Evolutionary conservation across 768 basidiomycete genomes (phyloP), one percentile per base, ranked within the genome.

Genomic region (Galerina marginata): DNA sequence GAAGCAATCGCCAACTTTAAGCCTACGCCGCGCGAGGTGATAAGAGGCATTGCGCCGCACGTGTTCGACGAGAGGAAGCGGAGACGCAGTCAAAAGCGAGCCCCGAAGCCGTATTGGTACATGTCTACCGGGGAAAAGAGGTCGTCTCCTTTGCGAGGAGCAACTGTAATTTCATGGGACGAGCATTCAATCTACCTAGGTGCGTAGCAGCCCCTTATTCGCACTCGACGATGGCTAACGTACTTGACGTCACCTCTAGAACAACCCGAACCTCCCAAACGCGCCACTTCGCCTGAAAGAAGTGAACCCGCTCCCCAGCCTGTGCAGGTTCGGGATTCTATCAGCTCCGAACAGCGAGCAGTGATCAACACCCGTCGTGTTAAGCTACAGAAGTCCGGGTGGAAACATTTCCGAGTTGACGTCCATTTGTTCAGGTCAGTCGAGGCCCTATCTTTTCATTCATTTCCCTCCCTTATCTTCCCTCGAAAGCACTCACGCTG

Each of bases 41-140:
- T 82, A 58, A 75, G 71, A 40, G 79, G 77, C 9, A 79, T 81
- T 52, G 81, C 80, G 37, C 81, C 81, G 23, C 80, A 81, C 61
- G 75, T 81, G 33, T 77, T 80, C 55, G 80, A 80, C 52, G 80
- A 82, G 47, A 71, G 69, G 49, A 63, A 69, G 39, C 63, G 73
- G 43, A 65, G 70, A 56, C 67, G 73, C 42, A 69, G 72, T 37
- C 71, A 59, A 38, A 43, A 44, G 20, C 20, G 52, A 56, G 66
- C 47, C 68, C 67, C 68, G 40, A 63, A 65, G 61, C 51, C 60
- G 57, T 62, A 68, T 56, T 66, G 69, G 69, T 62, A 65, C 38
- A 47, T 43, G 38, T 44, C 56, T 23, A 54, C 48, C 20, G 67
- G 64, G 36, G 67, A 67, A 44, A 71, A 66, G 39, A 51, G 56